Evolutionary conservation across 371 early-diverging fungal genomes (phyloP).

Genomic region (Lichtheimia ramosa): DNA sequence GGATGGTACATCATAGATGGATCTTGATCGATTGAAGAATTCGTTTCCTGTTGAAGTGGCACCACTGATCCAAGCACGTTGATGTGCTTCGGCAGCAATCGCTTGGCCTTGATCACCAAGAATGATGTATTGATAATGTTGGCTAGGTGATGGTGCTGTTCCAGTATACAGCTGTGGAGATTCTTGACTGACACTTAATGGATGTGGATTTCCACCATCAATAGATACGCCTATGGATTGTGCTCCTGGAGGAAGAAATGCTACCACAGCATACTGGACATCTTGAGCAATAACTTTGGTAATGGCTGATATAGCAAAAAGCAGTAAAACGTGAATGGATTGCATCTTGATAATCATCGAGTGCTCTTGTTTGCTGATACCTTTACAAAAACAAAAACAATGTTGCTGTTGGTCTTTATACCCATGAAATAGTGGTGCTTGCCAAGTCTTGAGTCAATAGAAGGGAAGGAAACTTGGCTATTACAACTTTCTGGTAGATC

Average conservation of each 20-base stretch:
- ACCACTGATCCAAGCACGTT: constrained; percentile 27
- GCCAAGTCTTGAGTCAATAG: too few species aligned
- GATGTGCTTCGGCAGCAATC: constrained; percentile 9
- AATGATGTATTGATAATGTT: constrained; percentile 22
- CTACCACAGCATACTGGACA: constrained; percentile 26
- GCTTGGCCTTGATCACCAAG: constrained; percentile 9
- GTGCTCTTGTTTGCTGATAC: too few species aligned
- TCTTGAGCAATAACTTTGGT: background rate
- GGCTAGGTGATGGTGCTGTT: constrained; percentile 16
- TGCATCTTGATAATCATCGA: too few species aligned
- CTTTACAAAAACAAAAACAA: too few species aligned
- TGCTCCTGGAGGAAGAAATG: constrained; percentile 17
- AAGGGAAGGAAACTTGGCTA: too few species aligned
- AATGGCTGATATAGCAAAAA: too few species aligned
- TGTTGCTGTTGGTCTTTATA: too few species aligned
- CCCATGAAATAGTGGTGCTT: too few species aligned
- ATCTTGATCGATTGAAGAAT: constrained; percentile 35
- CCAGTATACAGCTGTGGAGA: constrained; percentile 22
- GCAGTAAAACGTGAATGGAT: too few species aligned
- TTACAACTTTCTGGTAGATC: too few species aligned
- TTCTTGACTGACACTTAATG: constrained; percentile 8
- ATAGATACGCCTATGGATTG: constrained; percentile 24
- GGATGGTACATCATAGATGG: constrained; percentile 31
- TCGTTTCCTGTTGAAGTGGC: constrained; percentile 42
- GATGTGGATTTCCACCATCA: constrained; percentile 13